phyloP scores from a whole-genome alignment of 306 rosid species.

The Alnus rubra region DNA sequence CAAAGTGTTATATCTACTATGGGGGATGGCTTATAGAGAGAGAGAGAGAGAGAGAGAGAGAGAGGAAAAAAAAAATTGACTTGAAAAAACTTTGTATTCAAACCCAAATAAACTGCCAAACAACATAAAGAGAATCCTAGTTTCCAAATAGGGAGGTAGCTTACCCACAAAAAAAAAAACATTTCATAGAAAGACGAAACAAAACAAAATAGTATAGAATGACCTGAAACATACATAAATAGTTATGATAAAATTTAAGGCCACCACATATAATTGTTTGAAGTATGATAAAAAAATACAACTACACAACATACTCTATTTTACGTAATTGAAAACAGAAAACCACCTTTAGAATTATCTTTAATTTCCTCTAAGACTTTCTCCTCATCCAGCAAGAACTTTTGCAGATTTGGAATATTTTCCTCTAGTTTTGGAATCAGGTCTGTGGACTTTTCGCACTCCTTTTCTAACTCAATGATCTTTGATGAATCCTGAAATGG shows the following conservation, averaged over 20 bases:
- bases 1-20: not conserved
- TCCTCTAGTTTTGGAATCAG: conserved; percentile 82
- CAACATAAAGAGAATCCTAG: no score
- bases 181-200: not conserved
- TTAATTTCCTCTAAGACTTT: conserved; percentile 75
- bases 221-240: not conserved
- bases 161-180: not conserved
- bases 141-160: not conserved
- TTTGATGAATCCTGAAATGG: conserved; percentile 74
- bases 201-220: not conserved
- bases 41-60: no score
- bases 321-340: conserved; percentile 15
- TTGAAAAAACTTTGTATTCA: not conserved
- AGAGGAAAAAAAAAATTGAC: not conserved
- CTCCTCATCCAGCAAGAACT: conserved; percentile 72
- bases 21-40: not conserved
- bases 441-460: conserved; percentile 67
- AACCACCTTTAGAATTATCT: conserved; percentile 74
- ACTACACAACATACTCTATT: not conserved
- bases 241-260: no score
- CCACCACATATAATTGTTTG: no score
- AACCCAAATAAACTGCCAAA: no score
- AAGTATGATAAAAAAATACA: no score
- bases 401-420: conserved; percentile 70
- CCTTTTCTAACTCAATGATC: conserved; percentile 59